Percentiles rank a stretch among this genome's conserved stretches.
phyloP scores from a whole-genome alignment of 2,329 filamentous ascomycete species.

The Aspergillus fischeri region DNA sequence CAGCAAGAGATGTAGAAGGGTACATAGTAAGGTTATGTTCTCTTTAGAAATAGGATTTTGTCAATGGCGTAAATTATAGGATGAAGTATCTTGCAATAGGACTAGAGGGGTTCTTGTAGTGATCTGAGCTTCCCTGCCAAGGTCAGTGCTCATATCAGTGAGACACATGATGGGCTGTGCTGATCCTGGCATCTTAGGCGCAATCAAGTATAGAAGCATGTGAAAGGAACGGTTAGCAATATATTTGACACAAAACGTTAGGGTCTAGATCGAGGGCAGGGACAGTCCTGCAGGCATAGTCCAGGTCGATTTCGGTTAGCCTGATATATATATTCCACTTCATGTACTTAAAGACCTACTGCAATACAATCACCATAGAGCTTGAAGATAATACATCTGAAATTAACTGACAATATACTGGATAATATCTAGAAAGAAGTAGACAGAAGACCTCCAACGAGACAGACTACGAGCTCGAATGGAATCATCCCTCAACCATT shows the following conservation, averaged over 20 bases:
- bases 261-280: no score
- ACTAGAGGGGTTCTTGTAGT: not conserved
- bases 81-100: not conserved
- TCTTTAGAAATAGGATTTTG: not conserved
- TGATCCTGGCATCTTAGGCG: not conserved
- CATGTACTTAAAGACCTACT: no score
- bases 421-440: no score
- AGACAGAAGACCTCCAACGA: no score
- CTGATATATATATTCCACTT: not conserved
- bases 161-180: not conserved
- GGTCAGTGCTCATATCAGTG: not conserved
- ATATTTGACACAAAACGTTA: no score
- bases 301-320: not conserved
- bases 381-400: no score
- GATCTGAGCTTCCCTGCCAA: not conserved
- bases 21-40: not conserved
- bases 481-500: not conserved
- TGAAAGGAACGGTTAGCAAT: no score
- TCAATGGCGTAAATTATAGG: not conserved
- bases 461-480: no score
- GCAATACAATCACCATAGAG: no score
- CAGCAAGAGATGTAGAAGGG: not conserved
- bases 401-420: not conserved
- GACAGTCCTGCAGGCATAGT: not conserved
- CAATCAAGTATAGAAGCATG: no score